Percentiles rank a stretch among this genome's conserved stretches.
phyloP scores from a whole-genome alignment of 106 monocot species.

The Platanthera guangdongensis region DNA sequence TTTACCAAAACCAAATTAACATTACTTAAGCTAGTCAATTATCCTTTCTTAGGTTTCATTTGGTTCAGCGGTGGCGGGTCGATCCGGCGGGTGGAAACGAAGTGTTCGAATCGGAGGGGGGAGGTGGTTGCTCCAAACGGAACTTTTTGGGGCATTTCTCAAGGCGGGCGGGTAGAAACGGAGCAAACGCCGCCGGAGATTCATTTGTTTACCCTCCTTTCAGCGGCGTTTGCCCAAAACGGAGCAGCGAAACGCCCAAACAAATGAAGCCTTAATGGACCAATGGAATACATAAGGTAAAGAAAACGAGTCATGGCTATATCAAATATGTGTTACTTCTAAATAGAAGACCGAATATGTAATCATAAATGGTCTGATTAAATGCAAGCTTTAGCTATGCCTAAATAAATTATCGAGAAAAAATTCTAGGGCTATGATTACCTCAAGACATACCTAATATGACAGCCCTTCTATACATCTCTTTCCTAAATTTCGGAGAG shows the following conservation, averaged over 20 bases:
- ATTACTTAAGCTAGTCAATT: not conserved
- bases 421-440: not conserved
- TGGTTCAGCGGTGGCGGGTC: too few species aligned
- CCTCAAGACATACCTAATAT: conserved; percentile 56
- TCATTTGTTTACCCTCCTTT: too few species aligned
- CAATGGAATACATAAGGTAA: not conserved
- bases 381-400: not conserved
- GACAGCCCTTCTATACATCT: conserved; percentile 65
- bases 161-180: too few species aligned
- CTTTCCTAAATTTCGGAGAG: conserved; percentile 76
- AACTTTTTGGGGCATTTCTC: too few species aligned
- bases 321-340: not conserved
- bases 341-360: too few species aligned
- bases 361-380: not conserved
- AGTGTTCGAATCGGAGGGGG: too few species aligned
- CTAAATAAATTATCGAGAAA: not conserved
- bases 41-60: not conserved
- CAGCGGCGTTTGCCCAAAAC: too few species aligned
- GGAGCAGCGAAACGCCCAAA: too few species aligned
- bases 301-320: not conserved
- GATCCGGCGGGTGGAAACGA: too few species aligned
- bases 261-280: too few species aligned
- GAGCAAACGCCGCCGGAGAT: too few species aligned
- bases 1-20: not conserved
- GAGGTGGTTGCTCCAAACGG: too few species aligned